Evolutionary conservation across 768 basidiomycete species (phyloP).

Genomic region (Boletus reticulatus): DNA sequence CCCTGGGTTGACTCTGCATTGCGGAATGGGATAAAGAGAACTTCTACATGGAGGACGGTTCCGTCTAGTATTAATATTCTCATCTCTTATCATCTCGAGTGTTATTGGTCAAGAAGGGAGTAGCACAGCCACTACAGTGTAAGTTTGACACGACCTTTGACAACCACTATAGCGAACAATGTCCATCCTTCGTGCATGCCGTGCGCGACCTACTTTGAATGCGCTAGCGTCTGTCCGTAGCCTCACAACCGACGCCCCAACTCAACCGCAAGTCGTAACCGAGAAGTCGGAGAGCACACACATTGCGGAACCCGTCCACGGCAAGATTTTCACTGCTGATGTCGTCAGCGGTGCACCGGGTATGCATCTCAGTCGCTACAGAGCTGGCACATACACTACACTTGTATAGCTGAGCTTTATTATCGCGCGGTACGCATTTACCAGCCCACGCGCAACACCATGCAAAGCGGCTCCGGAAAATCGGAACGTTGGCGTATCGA

Average conservation of each 20-base stretch:
- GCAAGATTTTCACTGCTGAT: slow-evolving; percentile 74
- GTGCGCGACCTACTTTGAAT: slow-evolving; percentile 26
- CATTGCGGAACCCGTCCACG: slow-evolving; percentile 45
- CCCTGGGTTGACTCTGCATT: slow-evolving; percentile 11
- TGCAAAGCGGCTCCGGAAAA: slow-evolving; percentile 90
- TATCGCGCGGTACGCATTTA: slow-evolving; percentile 90
- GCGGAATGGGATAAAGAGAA: background rate
- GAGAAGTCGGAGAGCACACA: slow-evolving; percentile 30
- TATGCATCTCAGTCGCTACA: slow-evolving; percentile 35
- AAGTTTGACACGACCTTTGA: background rate
- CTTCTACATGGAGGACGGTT: no score
- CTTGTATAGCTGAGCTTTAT: slow-evolving; percentile 66
- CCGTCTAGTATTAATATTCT: background rate
- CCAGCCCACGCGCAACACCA: slow-evolving; percentile 90
- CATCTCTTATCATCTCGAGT: no score
- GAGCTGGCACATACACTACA: background rate
- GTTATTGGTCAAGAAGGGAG: background rate
- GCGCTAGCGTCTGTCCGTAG: slow-evolving; percentile 14
- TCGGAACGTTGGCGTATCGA: slow-evolving; percentile 91
- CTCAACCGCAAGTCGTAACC: slow-evolving; percentile 21
- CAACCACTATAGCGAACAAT: slow-evolving; percentile 30
- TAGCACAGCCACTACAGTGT: slow-evolving; percentile 23
- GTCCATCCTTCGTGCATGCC: slow-evolving; percentile 54
- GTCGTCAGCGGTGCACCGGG: slow-evolving; percentile 84
- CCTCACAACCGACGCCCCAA: slow-evolving; percentile 17